phyloP scores from a whole-genome alignment of 1,139 yeast species.

The Diutina neorugosa region DNA sequence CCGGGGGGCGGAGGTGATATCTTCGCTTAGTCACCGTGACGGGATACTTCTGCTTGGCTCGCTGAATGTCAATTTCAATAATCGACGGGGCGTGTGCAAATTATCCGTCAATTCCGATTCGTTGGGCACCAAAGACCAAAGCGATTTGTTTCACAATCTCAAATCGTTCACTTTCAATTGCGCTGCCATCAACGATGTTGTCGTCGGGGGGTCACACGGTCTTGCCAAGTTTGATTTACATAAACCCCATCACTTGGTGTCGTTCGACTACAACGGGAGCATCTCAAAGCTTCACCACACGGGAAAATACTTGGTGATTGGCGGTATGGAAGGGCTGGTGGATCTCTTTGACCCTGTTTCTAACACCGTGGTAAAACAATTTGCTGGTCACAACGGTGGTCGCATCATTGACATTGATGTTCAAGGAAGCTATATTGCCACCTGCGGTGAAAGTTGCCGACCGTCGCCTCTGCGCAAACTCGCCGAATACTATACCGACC shows the following conservation, averaged over 20 bases:
- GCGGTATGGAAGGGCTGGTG: conserved; percentile 53
- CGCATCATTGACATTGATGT: conserved; percentile 69
- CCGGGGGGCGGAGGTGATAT: conserved; percentile 29
- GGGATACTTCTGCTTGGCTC: conserved; percentile 50
- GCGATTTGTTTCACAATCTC: conserved; percentile 14
- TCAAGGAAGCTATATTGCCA: conserved; percentile 62
- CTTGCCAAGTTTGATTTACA: conserved; percentile 51
- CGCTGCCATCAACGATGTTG: conserved; percentile 21
- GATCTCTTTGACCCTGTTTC: conserved; percentile 69
- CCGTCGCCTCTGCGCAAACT: conserved; percentile 11
- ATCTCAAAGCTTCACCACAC: conserved; percentile 21
- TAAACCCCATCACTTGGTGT: conserved; percentile 22
- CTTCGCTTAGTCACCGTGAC: conserved; percentile 39
- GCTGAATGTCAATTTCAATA: conserved; percentile 40
- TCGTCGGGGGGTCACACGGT: conserved; percentile 23
- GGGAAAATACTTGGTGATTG: conserved; percentile 44
- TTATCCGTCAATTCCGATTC: conserved; percentile 21
- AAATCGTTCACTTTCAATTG: conserved; percentile 28
- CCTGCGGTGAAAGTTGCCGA: conserved; percentile 71
- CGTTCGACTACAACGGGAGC: conserved; percentile 19
- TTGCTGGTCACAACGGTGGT: conserved; percentile 58
- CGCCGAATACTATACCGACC: conserved; percentile 40
- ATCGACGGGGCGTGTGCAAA: conserved; percentile 43
- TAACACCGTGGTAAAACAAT: conserved; percentile 40
- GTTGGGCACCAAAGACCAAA: conserved; percentile 9